These are phyloP conservation scores for Aspergillus sp. DNA, from an alignment of 2,329 filamentous ascomycete genomes.

Conservation along the genomic window DNA sequence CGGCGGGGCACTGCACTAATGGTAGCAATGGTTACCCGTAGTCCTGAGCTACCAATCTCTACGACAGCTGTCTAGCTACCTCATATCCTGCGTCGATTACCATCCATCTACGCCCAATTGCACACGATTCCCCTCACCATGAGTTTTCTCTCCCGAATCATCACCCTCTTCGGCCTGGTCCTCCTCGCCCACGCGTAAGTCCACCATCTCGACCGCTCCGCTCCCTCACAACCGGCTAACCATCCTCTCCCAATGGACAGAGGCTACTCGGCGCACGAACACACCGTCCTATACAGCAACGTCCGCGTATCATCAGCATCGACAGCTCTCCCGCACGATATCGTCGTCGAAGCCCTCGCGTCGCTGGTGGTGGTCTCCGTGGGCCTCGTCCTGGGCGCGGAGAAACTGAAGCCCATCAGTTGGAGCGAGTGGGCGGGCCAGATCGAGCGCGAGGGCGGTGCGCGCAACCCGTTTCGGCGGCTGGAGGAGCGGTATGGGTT, in stretches of 20 bases:
- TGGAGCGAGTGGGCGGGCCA: slow-evolving; percentile 75
- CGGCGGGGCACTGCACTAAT: not conserved
- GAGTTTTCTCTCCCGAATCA: slow-evolving; percentile 67
- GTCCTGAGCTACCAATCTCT: not conserved
- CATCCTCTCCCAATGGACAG: slow-evolving; percentile 47
- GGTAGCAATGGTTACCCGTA: slow-evolving; percentile 4
- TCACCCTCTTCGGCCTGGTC: slow-evolving; percentile 72
- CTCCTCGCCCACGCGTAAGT: slow-evolving; percentile 85
- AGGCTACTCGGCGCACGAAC: slow-evolving; percentile 94
- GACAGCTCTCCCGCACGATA: slow-evolving; percentile 72
- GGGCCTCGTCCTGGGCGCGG: slow-evolving; percentile 75
- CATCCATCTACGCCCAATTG: too few species aligned
- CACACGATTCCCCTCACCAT: slow-evolving; percentile 43
- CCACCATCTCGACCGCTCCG: not conserved
- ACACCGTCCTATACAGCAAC: slow-evolving; percentile 69
- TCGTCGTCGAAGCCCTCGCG: slow-evolving; percentile 78
- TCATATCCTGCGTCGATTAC: too few species aligned
- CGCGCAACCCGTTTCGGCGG: slow-evolving; percentile 74
- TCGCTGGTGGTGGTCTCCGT: slow-evolving; percentile 77
- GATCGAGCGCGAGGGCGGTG: slow-evolving; percentile 64
- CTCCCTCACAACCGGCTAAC: not conserved
- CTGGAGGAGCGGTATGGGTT: slow-evolving; percentile 82
- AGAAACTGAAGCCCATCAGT: slow-evolving; percentile 79
- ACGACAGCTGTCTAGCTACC: too few species aligned
- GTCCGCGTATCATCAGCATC: slow-evolving; percentile 40